Base-by-base conservation (phyloP, 331 rosid genomes). In the Quercus lobata region DNA sequence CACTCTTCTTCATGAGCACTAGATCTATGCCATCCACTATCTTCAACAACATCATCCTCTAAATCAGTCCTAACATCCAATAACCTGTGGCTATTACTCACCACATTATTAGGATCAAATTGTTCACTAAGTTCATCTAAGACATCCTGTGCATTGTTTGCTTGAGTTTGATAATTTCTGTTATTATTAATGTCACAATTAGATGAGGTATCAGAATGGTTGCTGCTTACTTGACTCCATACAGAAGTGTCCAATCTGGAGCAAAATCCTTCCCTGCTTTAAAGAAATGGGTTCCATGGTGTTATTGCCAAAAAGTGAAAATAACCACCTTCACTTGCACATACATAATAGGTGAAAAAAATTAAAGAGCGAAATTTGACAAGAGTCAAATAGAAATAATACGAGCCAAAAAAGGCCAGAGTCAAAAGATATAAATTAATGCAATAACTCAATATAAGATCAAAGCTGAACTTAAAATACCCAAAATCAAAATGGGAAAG, bases 191-290 rank as follows among this genome's bases (percentile, higher is more conserved):
- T 55, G 78, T 84, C 91, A 76, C 75, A 57, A 72, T 75, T 80
- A 58, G 88, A 84, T 73, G 88, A 80, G 80, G 81, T 72, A 73
- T 89, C 97, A 27, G 87, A 88, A 46, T 71, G 83, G 72, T 78
- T 81, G 86, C 84, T 81, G 76, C 90, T 80, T 53, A 74, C 86
- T 86, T 88, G 93, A 79, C 80, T 83, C 76, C 86, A 79, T 78
- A 78, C 88, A 85, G 89, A 77, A 79, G 62, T 77, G 79, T 95
- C 91, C 87, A 86, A 81, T 85, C 88, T 83, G 80, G 88, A 91
- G 87, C 82, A 83, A 79, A 91, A 90, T 32, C 97, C 99, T 77
- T 93, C 98, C 97, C 98, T 96, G 56, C 57, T 77, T 73, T 77
- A 69, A 90, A 83, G 83, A 34, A 82, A 82, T 34, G 5, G 66